phyloP scores from a whole-genome alignment of 2,329 filamentous ascomycete species.

The Penicillium polonicum region DNA sequence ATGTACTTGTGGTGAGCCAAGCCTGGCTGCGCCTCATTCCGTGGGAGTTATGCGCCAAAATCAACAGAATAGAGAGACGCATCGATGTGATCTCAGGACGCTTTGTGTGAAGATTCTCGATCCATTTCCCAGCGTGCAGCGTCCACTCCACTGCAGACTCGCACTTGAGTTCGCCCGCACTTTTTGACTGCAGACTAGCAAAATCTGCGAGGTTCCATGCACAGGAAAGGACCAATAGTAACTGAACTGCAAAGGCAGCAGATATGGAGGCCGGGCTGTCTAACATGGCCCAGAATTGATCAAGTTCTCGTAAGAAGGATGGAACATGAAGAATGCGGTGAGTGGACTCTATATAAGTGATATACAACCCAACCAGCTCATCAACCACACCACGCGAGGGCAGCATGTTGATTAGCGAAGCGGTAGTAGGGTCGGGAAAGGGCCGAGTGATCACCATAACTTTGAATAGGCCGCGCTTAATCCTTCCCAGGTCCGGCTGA shows the following conservation, averaged over 20 bases:
- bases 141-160: conserved; percentile 64
- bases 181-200: conserved; percentile 30
- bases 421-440: conserved; percentile 31
- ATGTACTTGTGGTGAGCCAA: conserved; percentile 52
- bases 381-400: conserved; percentile 39
- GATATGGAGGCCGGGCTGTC: conserved; percentile 29
- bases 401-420: conserved; percentile 34
- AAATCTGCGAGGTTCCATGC: conserved; percentile 40
- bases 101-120: conserved; percentile 71
- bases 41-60: conserved; percentile 52
- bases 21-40: conserved; percentile 55
- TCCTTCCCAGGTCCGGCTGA: conserved; percentile 34
- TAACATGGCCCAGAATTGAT: conserved; percentile 35
- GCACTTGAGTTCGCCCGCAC: conserved; percentile 27
- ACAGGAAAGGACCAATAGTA: conserved; percentile 40
- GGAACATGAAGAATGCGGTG: conserved; percentile 44
- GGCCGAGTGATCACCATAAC: conserved; percentile 30
- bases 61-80: conserved; percentile 52
- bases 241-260: conserved; percentile 35
- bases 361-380: conserved; percentile 39
- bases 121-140: conserved; percentile 81
- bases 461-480: conserved; percentile 36
- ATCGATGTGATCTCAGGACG: conserved; percentile 52
- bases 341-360: conserved; percentile 42
- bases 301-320: conserved; percentile 41